phyloP scores from a whole-genome alignment of 768 basidiomycete species.

The Amanita rubescens region DNA sequence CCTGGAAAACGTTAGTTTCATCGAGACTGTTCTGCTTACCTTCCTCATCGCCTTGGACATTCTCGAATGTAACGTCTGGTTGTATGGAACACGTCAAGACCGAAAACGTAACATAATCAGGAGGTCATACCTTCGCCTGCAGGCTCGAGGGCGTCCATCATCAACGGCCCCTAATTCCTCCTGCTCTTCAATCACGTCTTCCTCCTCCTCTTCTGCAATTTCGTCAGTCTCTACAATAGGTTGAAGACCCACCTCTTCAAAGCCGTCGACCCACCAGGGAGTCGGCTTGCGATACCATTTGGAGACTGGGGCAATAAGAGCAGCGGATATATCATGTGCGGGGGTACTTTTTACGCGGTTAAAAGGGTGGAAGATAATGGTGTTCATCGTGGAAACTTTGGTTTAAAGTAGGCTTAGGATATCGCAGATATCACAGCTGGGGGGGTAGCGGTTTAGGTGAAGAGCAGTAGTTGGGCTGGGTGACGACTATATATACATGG shows the following conservation, averaged over 20 bases:
- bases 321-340: not conserved
- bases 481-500: not conserved
- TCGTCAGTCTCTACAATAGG: not conserved
- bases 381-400: not conserved
- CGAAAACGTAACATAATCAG: too few species aligned
- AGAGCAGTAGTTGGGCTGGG: conserved; percentile 4
- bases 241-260: not conserved
- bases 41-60: not conserved
- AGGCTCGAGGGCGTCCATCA: not conserved
- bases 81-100: not conserved
- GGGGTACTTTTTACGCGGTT: not conserved
- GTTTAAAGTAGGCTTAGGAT: not conserved
- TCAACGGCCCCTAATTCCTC: not conserved
- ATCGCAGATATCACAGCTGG: conserved; percentile 1
- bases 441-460: not conserved
- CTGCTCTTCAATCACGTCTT: too few species aligned
- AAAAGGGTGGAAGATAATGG: not conserved
- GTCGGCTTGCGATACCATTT: not conserved
- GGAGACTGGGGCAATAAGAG: not conserved
- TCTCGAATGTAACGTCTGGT: not conserved
- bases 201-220: not conserved
- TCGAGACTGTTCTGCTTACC: not conserved
- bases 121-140: not conserved
- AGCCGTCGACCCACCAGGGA: not conserved
- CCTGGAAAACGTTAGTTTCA: not conserved